A percentile compares a stretch with the other conserved stretches of the same genome.
These are phyloP conservation scores for Agarophyton chilense DNA, from an alignment of 23 red algal species.

Conservation along the genomic window DNA sequence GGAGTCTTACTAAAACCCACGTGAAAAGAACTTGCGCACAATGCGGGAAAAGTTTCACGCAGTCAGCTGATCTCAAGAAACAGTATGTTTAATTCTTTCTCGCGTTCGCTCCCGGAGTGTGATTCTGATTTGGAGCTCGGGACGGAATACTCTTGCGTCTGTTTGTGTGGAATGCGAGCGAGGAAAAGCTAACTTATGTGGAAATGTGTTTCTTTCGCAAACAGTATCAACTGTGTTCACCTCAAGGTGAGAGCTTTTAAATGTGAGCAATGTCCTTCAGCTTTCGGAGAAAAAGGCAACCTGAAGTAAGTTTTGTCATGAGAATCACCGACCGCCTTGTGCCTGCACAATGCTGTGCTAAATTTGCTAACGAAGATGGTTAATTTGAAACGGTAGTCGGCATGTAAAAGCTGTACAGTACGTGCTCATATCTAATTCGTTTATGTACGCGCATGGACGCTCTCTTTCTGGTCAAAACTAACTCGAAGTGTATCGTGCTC, in stretches of 20 bases:
- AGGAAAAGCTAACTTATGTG: neutral
- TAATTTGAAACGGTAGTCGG: neutral
- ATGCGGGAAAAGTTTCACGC: slow-evolving; percentile 37
- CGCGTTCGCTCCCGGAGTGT: neutral
- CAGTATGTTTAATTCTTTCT: slow-evolving; percentile 2
- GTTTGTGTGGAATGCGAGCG: neutral
- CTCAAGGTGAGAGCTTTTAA: slow-evolving; percentile 37
- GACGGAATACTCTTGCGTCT: neutral
- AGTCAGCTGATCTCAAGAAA: slow-evolving; percentile 47
- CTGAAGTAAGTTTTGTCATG: neutral
- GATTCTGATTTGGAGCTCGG: neutral
- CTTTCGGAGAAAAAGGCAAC: slow-evolving; percentile 22
- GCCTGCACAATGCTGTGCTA: neutral
- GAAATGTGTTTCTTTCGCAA: neutral
- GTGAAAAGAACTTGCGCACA: slow-evolving; percentile 26
- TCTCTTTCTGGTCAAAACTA: neutral
- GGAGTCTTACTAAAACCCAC: neutral
- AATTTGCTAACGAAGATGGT: neutral
- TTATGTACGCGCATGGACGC: neutral
- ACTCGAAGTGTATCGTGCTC: neutral
- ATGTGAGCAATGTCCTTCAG: slow-evolving; percentile 4
- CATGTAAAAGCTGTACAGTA: slow-evolving; percentile 28
- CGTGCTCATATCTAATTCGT: neutral
- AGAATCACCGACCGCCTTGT: neutral
- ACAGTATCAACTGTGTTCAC: slow-evolving; percentile 54